Conservation (phyloP, 441 rosid genomes). For the Croton laevigatus region DNA sequence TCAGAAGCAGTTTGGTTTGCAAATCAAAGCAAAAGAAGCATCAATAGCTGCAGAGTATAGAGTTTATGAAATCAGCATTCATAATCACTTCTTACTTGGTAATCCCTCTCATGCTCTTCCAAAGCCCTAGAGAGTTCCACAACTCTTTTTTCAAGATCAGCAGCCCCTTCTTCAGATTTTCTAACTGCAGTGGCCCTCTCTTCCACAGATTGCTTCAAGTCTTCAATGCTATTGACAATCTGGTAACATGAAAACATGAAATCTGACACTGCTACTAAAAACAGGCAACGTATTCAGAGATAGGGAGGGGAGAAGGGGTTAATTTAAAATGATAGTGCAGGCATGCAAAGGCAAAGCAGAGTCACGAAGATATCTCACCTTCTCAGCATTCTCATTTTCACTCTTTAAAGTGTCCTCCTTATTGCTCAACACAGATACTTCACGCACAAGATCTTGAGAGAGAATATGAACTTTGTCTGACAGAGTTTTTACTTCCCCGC, state of each 20-base stretch:
- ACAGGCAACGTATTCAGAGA: conserved; percentile 5
- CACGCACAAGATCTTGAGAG: conserved; percentile 72
- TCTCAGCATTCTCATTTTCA: conserved; percentile 71
- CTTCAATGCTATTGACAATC: conserved; percentile 72
- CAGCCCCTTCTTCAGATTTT: conserved; percentile 83
- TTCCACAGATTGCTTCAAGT: conserved; percentile 67
- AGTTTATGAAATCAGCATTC: background rate
- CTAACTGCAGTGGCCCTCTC: conserved; percentile 70
- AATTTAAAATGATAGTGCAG: background rate
- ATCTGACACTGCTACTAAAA: conserved; percentile 5
- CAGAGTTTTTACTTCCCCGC: conserved; percentile 73
- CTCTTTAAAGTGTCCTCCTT: conserved; percentile 76
- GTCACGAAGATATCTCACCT: conserved; percentile 42
- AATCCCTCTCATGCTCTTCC: conserved; percentile 78
- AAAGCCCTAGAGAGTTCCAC: conserved; percentile 72
- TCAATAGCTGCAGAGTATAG: background rate
- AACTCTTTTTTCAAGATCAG: conserved; percentile 59
- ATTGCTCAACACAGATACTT: conserved; percentile 64
- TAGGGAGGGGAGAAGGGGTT: background rate
- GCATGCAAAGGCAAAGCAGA: conserved; percentile 15
- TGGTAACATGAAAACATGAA: conserved; percentile 30
- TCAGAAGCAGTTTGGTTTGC: conserved; percentile 18
- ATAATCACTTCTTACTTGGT: conserved; percentile 56
- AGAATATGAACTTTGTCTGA: conserved; percentile 74
- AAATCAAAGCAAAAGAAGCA: conserved; percentile 15